Percentiles rank a stretch among this genome's conserved stretches.
Conservation (phyloP, 2,329 filamentous ascomycete species). For the Venturia aucupariae region DNA sequence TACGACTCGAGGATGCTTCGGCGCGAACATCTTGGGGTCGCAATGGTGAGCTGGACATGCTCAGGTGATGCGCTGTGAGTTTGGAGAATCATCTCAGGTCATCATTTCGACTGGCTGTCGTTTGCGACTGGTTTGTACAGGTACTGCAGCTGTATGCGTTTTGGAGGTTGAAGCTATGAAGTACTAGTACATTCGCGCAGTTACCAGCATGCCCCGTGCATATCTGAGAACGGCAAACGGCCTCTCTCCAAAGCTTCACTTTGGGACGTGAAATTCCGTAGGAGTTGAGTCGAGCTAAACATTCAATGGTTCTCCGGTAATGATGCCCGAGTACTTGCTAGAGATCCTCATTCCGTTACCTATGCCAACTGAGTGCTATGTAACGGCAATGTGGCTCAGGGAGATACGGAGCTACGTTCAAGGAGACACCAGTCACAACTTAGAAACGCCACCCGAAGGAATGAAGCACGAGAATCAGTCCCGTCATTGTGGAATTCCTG, state of each 20-base stretch:
- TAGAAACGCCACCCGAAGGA: too few species aligned
- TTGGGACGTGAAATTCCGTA: too few species aligned
- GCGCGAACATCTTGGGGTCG: background rate
- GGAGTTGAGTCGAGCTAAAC: too few species aligned
- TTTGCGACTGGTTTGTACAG: background rate
- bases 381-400: too few species aligned
- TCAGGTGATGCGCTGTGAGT: background rate
- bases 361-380: too few species aligned
- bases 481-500: background rate
- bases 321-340: too few species aligned
- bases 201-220: background rate
- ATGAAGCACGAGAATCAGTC: background rate
- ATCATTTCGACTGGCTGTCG: background rate
- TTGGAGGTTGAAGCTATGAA: background rate
- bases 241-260: too few species aligned
- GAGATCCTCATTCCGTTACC: too few species aligned
- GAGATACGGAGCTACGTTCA: too few species aligned
- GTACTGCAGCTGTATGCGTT: background rate
- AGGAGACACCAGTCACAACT: too few species aligned
- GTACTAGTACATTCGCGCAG: background rate
- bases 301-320: too few species aligned
- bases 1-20: conserved; percentile 11
- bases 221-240: background rate
- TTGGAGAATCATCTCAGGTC: background rate
- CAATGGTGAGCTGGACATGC: conserved; percentile 15